Evolutionary conservation across 169 alveolate genomes (phyloP), one percentile per base, ranked within the genome.

Genomic region (Cystoisospora suis): DNA sequence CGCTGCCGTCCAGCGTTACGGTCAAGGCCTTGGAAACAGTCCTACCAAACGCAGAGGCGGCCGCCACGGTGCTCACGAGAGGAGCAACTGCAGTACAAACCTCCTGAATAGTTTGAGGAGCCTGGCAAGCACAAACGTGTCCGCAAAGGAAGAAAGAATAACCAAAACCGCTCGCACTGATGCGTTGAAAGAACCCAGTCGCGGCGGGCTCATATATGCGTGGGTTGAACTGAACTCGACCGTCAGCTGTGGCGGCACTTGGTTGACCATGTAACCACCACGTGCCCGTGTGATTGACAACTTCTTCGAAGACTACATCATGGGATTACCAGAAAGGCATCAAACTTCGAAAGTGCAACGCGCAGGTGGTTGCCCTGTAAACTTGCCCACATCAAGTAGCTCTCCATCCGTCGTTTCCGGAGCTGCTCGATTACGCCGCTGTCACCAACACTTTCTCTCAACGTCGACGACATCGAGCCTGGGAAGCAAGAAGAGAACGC

Each of bases 91-190:
- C 77, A 32, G n/a, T 44, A 44, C 77, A 65, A 5, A 65, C 42
- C n/a, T 65, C 77, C 77, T 65, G 77, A 23, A 65, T 65, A 12
- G 77, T 65, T 65, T 65, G 77, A 23, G 77, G 77, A 1, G n/a
- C n/a, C n/a, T n/a, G n/a, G n/a, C n/a, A n/a, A n/a, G n/a, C n/a
- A n/a, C n/a, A n/a, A n/a, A n/a, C n/a, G n/a, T n/a, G n/a, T n/a
- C n/a, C n/a, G n/a, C n/a, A n/a, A n/a, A n/a, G n/a, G n/a, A n/a
- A n/a, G n/a, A n/a, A n/a, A n/a, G n/a, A n/a, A n/a, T n/a, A n/a
- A n/a, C n/a, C n/a, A n/a, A n/a, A n/a, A n/a, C n/a, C n/a, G n/a
- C n/a, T n/a, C n/a, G n/a, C n/a, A n/a, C n/a, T n/a, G n/a, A n/a
- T n/a, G n/a, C n/a, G n/a, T n/a, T n/a, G n/a, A n/a, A n/a, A n/a